Conservation (phyloP, 495 filamentous ascomycete genomes). For the Astrocystis sublimbata region DNA sequence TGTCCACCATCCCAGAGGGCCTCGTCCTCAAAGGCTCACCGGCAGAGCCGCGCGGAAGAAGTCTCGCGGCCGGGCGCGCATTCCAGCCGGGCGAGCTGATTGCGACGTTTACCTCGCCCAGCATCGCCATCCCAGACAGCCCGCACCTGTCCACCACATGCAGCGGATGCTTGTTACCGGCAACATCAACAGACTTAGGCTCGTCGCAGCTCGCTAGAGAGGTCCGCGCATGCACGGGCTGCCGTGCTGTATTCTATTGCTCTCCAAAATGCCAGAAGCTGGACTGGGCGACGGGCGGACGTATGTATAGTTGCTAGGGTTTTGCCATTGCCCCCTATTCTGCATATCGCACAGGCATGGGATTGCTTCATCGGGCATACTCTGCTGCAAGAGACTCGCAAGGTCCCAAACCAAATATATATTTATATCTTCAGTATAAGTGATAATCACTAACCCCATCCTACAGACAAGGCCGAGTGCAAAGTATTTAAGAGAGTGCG, state of each 20-base stretch:
- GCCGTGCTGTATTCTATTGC: constrained; percentile 56
- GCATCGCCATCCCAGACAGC: constrained; percentile 46
- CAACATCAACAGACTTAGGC: too few species aligned
- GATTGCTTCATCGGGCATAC: too few species aligned
- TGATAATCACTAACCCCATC: too few species aligned
- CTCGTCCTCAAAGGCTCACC: constrained; percentile 17
- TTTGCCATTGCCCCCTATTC: too few species aligned
- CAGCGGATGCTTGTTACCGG: constrained; percentile 41
- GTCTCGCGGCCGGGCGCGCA: constrained; percentile 34
- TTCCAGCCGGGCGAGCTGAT: constrained; percentile 45
- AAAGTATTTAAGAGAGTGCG: constrained; percentile 39
- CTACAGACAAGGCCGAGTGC: constrained; percentile 52
- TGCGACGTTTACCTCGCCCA: constrained; percentile 40
- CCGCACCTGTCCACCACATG: constrained; percentile 38
- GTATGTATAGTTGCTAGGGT: too few species aligned
- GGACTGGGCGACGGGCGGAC: constrained; percentile 57
- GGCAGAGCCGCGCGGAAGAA: constrained; percentile 32
- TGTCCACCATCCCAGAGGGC: constrained; percentile 21
- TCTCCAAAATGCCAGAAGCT: constrained; percentile 52
- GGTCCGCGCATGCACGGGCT: constrained; percentile 51
- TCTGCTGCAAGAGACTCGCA: too few species aligned
- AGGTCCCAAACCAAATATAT: too few species aligned
- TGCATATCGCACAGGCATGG: too few species aligned
- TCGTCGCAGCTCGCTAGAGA: constrained; percentile 11
- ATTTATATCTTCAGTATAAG: too few species aligned